Evolutionary conservation across 2,329 filamentous ascomycete species (phyloP).

Genomic region (Trichophyton benhamiae): DNA sequence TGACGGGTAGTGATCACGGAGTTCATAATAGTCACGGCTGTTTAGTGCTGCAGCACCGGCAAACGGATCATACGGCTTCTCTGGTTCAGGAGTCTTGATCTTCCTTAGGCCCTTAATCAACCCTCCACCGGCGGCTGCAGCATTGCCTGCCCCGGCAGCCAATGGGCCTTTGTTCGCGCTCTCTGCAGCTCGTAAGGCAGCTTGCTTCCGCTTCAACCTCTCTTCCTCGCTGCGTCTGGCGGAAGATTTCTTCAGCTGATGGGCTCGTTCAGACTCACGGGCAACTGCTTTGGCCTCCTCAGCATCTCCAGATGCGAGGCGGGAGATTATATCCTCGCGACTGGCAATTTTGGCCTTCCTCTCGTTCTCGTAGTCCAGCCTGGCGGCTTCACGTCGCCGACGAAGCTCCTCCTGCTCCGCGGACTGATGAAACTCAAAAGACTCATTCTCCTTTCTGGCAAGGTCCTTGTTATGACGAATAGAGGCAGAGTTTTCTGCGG

Average conservation of each 20-base stretch:
- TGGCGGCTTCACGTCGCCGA: slow-evolving; percentile 50
- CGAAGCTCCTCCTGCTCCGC: slow-evolving; percentile 56
- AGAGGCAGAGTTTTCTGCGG: slow-evolving; percentile 54
- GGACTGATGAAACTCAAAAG: slow-evolving; percentile 36
- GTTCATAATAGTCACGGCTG: slow-evolving; percentile 54
- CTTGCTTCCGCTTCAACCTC: slow-evolving; percentile 35
- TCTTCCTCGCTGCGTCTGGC: slow-evolving; percentile 44
- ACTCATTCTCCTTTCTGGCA: slow-evolving; percentile 36
- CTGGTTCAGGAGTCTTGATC: slow-evolving; percentile 46
- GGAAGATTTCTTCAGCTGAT: slow-evolving; percentile 59
- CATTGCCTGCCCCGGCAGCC: slow-evolving; percentile 2
- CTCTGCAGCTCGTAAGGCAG: slow-evolving; percentile 23
- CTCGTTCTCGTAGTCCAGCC: slow-evolving; percentile 59
- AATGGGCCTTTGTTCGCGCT: slow-evolving; percentile 20
- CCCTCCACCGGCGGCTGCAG: slow-evolving; percentile 25
- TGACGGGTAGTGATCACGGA: slow-evolving; percentile 61
- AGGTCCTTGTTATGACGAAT: slow-evolving; percentile 41
- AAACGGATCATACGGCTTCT: slow-evolving; percentile 79
- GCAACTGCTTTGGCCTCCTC: slow-evolving; percentile 47
- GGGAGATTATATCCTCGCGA: slow-evolving; percentile 57
- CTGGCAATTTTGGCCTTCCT: slow-evolving; percentile 50
- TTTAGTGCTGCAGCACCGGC: slow-evolving; percentile 54
- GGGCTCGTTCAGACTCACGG: slow-evolving; percentile 44
- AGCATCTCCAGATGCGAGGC: slow-evolving; percentile 49
- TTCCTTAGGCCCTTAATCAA: slow-evolving; percentile 71